Percentiles rank a stretch among this genome's conserved stretches.
phyloP scores from a whole-genome alignment of 352 stramenopile species.

The Pelagophyceae sp. region DNA sequence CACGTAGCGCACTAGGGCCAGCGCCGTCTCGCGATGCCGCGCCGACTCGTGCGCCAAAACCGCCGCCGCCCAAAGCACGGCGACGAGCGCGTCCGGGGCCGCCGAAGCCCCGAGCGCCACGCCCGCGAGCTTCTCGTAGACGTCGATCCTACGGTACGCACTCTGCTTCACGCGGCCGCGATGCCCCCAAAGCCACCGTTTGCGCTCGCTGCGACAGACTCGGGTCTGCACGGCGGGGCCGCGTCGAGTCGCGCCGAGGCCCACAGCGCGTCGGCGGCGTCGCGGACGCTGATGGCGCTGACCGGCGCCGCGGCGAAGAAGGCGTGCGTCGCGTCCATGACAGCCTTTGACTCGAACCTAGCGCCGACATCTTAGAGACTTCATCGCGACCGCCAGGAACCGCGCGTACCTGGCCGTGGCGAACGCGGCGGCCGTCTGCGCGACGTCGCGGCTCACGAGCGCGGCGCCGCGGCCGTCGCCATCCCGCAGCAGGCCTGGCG shows the following conservation, averaged over 20 bases:
- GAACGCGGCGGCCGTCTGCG: neutral
- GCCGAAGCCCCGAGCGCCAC: neutral
- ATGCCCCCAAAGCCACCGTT: no score
- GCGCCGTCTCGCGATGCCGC: neutral
- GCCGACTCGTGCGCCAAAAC: neutral
- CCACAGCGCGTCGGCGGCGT: conserved; percentile 3
- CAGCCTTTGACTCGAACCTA: no score
- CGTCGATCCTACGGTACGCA: no score
- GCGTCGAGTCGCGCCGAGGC: conserved; percentile 1
- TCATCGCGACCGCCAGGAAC: neutral
- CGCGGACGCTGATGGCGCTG: neutral
- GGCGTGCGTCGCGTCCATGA: neutral
- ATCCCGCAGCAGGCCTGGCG: no score
- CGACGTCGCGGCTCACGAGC: neutral
- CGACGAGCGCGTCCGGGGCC: neutral
- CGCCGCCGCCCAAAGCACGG: neutral
- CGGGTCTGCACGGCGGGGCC: no score
- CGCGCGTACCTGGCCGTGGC: neutral
- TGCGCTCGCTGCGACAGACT: no score
- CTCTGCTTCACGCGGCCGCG: no score
- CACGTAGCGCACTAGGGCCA: neutral
- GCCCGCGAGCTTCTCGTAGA: neutral
- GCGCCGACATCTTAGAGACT: no score
- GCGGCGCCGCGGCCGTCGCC: neutral
- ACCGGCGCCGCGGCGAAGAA: neutral